Evolutionary conservation across 257 asterid species (phyloP).

Genomic region (Lycium ferocissimum): DNA sequence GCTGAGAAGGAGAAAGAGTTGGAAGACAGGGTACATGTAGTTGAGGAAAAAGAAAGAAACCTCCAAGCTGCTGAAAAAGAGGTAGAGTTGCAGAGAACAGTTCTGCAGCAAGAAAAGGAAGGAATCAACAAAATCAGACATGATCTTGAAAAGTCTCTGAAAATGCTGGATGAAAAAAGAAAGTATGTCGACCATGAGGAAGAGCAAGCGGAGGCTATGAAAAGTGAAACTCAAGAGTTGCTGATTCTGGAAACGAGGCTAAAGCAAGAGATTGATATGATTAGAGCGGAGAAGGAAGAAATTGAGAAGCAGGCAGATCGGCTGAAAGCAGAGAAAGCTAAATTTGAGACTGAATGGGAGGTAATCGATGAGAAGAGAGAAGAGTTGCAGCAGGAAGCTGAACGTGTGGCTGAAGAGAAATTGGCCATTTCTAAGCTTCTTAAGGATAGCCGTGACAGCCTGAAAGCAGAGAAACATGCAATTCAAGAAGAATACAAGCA

Average conservation of each 20-base stretch:
- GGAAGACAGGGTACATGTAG: constrained; percentile 54
- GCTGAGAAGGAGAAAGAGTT: constrained; percentile 64
- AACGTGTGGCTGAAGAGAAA: constrained; percentile 80
- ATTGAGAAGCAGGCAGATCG: constrained; percentile 78
- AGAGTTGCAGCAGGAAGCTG: constrained; percentile 77
- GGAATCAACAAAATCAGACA: constrained; percentile 54
- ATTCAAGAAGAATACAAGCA: constrained; percentile 69
- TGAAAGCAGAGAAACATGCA: constrained; percentile 72
- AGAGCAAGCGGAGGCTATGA: constrained; percentile 74
- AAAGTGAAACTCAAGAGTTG: constrained; percentile 76
- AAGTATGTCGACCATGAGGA: constrained; percentile 59
- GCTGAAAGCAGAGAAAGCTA: constrained; percentile 79
- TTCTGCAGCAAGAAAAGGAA: constrained; percentile 63
- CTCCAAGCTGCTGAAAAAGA: constrained; percentile 62
- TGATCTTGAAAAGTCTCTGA: constrained; percentile 66
- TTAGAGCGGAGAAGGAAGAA: constrained; percentile 75
- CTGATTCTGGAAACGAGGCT: constrained; percentile 71
- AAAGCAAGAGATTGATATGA: constrained; percentile 87
- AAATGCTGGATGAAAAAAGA: constrained; percentile 67
- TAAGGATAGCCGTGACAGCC: constrained; percentile 77
- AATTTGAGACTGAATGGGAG: constrained; percentile 95
- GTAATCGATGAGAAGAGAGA: constrained; percentile 88
- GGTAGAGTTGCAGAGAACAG: constrained; percentile 51
- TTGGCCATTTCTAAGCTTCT: constrained; percentile 62
- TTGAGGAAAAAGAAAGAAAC: constrained; percentile 64